phyloP scores from a whole-genome alignment of 2,329 filamentous ascomycete genomes.

The Stagonosporopsis chrysanthemi region DNA sequence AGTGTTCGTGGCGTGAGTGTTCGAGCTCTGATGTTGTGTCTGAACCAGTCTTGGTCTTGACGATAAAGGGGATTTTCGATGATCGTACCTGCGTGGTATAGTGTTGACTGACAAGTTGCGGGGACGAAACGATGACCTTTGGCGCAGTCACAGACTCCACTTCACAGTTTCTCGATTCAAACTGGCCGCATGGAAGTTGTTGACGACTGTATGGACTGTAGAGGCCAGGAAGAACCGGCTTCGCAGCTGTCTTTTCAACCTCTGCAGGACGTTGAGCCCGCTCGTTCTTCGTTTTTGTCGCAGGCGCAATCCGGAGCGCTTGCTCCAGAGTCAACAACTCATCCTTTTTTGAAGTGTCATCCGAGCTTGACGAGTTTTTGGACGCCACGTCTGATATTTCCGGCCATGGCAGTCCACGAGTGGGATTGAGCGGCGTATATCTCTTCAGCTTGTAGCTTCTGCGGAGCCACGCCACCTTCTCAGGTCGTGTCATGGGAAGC shows the following conservation, averaged over 20 bases:
- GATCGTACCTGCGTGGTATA: background rate
- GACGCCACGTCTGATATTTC: background rate
- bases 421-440: background rate
- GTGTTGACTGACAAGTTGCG: background rate
- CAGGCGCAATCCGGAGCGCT: background rate
- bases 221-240: background rate
- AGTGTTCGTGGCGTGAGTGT: background rate
- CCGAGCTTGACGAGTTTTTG: background rate
- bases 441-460: conserved; percentile 7
- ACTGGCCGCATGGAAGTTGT: background rate
- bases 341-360: background rate
- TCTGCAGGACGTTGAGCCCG: background rate
- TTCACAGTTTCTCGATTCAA: background rate
- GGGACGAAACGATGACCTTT: background rate
- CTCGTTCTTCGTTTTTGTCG: background rate
- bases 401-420: background rate
- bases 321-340: background rate
- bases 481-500: background rate
- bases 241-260: background rate
- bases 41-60: background rate
- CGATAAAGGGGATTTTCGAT: background rate
- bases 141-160: background rate
- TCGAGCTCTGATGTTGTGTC: background rate
- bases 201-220: background rate
- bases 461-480: background rate